These are phyloP conservation scores for Rhodotorula sp. DNA, from an alignment of 1,284 basidiomycete species.

Conservation along the genomic window DNA sequence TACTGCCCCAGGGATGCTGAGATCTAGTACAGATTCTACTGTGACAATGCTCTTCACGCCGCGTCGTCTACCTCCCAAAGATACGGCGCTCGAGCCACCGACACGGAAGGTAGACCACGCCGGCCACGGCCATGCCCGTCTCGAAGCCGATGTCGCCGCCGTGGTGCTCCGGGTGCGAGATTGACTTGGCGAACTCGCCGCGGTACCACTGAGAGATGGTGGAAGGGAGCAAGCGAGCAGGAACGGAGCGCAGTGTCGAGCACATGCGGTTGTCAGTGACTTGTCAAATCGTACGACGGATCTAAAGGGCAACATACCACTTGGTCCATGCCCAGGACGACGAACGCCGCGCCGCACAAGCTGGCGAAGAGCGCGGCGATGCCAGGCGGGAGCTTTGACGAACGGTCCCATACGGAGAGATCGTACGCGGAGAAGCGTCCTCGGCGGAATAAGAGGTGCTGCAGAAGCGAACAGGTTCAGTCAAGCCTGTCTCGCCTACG, in stretches of 20 bases:
- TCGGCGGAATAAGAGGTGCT: slow-evolving; percentile 49
- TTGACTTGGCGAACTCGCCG: slow-evolving; percentile 36
- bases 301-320: slow-evolving; percentile 25
- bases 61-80: slow-evolving; percentile 13
- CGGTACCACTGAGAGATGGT: slow-evolving; percentile 32
- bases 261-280: too few relatives aligned
- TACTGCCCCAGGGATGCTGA: too few relatives aligned
- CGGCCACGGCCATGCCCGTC: slow-evolving; percentile 47
- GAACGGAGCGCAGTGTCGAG: not conserved
- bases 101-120: slow-evolving; percentile 47
- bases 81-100: slow-evolving; percentile 46
- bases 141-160: slow-evolving; percentile 52
- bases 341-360: slow-evolving; percentile 45
- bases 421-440: slow-evolving; percentile 45
- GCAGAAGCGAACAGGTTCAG: slow-evolving; percentile 38
- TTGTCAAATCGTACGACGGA: not conserved
- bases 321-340: slow-evolving; percentile 50
- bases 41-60: too few relatives aligned
- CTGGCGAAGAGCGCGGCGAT: slow-evolving; percentile 47
- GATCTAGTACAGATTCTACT: too few relatives aligned
- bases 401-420: slow-evolving; percentile 48
- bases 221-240: slow-evolving; percentile 6
- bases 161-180: slow-evolving; percentile 45
- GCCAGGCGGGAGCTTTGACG: slow-evolving; percentile 48
- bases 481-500: not conserved